Base-by-base conservation (phyloP, 305 asterid species). In the Solanum aculeatissimum region DNA sequence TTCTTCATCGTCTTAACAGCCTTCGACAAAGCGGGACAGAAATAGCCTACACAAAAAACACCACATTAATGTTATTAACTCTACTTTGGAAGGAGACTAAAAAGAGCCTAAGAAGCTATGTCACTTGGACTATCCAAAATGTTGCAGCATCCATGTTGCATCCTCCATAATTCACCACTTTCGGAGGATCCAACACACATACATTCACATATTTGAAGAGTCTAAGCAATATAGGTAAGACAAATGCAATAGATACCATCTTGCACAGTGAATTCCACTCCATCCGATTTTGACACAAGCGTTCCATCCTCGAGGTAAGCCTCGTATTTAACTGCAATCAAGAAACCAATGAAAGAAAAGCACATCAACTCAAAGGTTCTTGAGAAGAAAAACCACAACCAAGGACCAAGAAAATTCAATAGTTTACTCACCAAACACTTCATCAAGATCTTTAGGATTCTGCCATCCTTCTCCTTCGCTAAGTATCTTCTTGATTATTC, bases 1-100 rank as follows among this genome's bases (percentile, higher is more conserved):
- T 87, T 87, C 83, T 84, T 86, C 89, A 86, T 86, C 6, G 69
- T 84, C 77, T 84, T 87, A 66, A 87, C 66, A 72, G 85, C 89
- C 38, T 85, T 83, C 5, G 86, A 21, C 71, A 85, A 74, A 47
- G 89, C 88, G 78, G 83, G 83, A 72, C 89, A 87, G 80, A 83
- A 87, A 77, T 60, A 78, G 25, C 89, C 89, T 87, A 79, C 23
- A 57, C 62, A 18, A 27, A 40, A 5, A 43, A n/a, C 15, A 72
- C 40, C 57, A 72, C 40, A 45, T 18, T 15, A 72, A 23, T 85
- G 82, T 35, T 35, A 85, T 18, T 12, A 6, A 43, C 51, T 15
- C 35, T 10, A 15, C 72, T 58, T 19, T 12, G 2, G 16, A 54
- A 7, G 35, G 47, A 8, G 38, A 38, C 32, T 27, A 25, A 23